These are phyloP conservation scores for Madurella mycetomatis DNA, from an alignment of 2,329 filamentous ascomycete genomes.

Conservation along the genomic window DNA sequence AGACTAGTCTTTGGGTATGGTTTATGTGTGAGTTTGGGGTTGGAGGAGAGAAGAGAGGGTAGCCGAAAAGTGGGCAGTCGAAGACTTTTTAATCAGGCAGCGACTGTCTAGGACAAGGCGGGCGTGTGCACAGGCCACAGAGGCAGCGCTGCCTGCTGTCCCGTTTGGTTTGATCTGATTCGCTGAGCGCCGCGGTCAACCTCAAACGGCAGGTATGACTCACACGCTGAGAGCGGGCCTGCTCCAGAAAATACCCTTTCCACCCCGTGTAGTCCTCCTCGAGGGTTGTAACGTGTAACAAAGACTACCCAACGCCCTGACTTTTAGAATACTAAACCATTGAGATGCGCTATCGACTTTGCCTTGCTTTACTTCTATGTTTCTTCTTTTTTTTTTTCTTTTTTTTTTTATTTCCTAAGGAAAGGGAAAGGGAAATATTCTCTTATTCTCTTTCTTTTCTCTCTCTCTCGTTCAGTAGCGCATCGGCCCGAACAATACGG, in stretches of 20 bases:
- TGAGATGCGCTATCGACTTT: too few relatives aligned
- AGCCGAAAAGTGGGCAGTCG: slow-evolving; percentile 28
- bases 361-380: too few relatives aligned
- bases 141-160: slow-evolving; percentile 7
- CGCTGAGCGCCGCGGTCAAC: slow-evolving; percentile 15
- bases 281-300: too few relatives aligned
- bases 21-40: slow-evolving; percentile 33
- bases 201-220: slow-evolving; percentile 28
- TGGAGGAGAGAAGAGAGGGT: slow-evolving; percentile 33
- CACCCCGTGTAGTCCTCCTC: too few relatives aligned
- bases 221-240: slow-evolving; percentile 19
- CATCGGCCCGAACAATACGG: too few relatives aligned
- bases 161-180: slow-evolving; percentile 12
- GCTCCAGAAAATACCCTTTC: slow-evolving; percentile 12
- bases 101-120: slow-evolving; percentile 28
- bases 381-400: too few relatives aligned
- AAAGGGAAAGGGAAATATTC: too few relatives aligned
- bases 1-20: slow-evolving; percentile 32
- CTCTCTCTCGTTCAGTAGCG: too few relatives aligned
- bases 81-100: slow-evolving; percentile 47
- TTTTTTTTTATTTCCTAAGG: too few relatives aligned
- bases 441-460: too few relatives aligned
- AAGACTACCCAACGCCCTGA: too few relatives aligned
- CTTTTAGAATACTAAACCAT: too few relatives aligned
- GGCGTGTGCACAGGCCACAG: slow-evolving; percentile 6